Evolutionary conservation across 2,329 filamentous ascomycete species (phyloP), one percentile per base, ranked within the genome.

Genomic region (Tympanopsis confertula): DNA sequence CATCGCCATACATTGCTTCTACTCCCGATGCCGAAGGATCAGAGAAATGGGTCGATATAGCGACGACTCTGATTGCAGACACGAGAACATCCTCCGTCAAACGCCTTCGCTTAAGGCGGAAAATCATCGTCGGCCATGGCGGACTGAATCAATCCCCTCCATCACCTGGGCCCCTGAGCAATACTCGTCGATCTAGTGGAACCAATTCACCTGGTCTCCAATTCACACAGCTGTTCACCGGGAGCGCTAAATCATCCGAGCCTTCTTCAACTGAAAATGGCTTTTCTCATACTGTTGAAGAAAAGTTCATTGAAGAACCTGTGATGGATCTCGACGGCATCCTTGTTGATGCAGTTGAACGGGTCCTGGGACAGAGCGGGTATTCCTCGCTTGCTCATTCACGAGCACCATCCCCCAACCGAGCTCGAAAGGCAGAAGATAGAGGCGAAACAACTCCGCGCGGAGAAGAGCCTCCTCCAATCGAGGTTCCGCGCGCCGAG

Each of bases 291-390:
- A 30, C 43, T 4, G 30, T 41, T 18, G 65, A 69, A 37, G 68
- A 73, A 43, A 53, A 61, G 39, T 71, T 74, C 36, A 50, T 62
- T 10, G 66, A 71, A 43, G 71, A 76, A 43, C 53, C 55, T 3
- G 65, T 77, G 35, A 69, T 72, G 65, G 70, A 74, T 43, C 63
- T 73, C 37, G 72, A 77, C 42, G 61, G 62, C n/a, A 72, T 62
- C 3, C 57, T 76, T 1, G 66, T 72, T 24, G 69, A 75, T 47
- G 71, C 70, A 5, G 58, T 76, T 17, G 72, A 76, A 47, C 65
- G 68, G 37, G 64, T 74, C 7, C 56, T 76, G 3, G 61, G 57
- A 3, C 62, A 58, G 29, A 63, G 59, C 35, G 58, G 55, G 4
- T 53, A 57, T 28, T 58, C 62, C 2, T 65, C 61, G 1, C 48